phyloP scores from a whole-genome alignment of 352 stramenopile species.

The Thalassiosira ordinaria region DNA sequence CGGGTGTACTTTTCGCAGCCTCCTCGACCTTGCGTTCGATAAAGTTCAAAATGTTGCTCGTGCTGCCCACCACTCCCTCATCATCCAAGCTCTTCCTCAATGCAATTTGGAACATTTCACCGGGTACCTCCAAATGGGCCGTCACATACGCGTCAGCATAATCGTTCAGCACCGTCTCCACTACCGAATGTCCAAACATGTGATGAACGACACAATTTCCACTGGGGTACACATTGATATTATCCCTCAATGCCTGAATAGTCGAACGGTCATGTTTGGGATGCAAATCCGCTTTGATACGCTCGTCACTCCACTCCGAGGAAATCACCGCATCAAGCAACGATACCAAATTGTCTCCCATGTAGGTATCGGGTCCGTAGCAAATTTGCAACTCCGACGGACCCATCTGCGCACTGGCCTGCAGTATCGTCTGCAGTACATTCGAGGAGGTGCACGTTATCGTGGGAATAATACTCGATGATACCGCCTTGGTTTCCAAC shows the following conservation, averaged over 20 bases:
- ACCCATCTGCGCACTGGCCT: constrained; percentile 90
- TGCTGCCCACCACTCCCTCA: constrained; percentile 93
- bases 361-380: constrained; percentile 97
- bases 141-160: constrained; percentile 93
- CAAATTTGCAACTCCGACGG: constrained; percentile 89
- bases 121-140: constrained; percentile 96
- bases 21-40: constrained; percentile 94
- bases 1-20: constrained; percentile 65
- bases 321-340: constrained; percentile 87
- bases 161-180: constrained; percentile 88
- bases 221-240: constrained; percentile 94
- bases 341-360: constrained; percentile 96
- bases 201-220: constrained; percentile 98
- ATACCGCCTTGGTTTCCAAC: constrained; percentile 94
- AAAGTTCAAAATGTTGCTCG: constrained; percentile 97
- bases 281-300: constrained; percentile 75
- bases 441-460: constrained; percentile 97
- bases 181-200: constrained; percentile 96
- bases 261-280: constrained; percentile 64
- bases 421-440: constrained; percentile 95
- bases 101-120: constrained; percentile 98
- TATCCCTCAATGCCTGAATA: constrained; percentile 87
- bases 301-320: constrained; percentile 72
- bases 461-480: constrained; percentile 91
- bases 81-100: constrained; percentile 92